Evolutionary conservation across 208 protist genomes (phyloP), one percentile per base, ranked within the genome.

Genomic region (Naegleria lovaniensis): DNA sequence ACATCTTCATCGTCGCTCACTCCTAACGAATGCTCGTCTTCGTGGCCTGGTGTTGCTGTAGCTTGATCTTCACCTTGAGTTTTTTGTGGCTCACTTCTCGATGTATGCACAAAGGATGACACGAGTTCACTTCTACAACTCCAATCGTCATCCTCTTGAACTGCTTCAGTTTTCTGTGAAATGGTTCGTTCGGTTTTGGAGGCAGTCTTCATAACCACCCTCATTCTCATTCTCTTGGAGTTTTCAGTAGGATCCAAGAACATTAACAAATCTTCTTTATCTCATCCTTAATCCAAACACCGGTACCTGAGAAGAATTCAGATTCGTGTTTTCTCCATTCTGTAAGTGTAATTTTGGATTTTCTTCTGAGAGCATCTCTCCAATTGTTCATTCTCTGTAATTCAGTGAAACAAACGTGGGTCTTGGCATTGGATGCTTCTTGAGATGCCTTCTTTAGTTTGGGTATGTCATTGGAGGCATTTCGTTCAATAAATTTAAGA

Each of bases 351-450:
- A 89, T 89, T 29, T 48, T 29, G 6, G 22, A 33, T 52, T n/a
- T 38, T 89, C 85, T 89, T 89, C 85, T 52, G 25, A 40, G 25
- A 40, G 13, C 22, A 52, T 67, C 33, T 67, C 48, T 89, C 85
- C 85, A 89, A 13, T 89, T 67, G 19, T 58, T 40, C 29, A 67
- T 25, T 89, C 85, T 33, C 39, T 89, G 41, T 9, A 89, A 67
- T 40, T 89, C 85, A 25, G 19, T 25, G 41, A 41, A 89, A 67
- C 33, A 41, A 13, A 89, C 5, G 7, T 41, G 36, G 25, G 11
- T 33, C 29, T 67, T 52, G 0, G 5, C 6, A 5, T 67, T 55
- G n/a, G 6, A 5, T 52, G 85, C n/a, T 39, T 89, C 48, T 41
- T 58, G 13, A 3, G 41, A 40, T 36, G 25, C 6, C 15, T 67